phyloP scores from a whole-genome alignment of 441 rosid genomes.

The Pelargonium australe region DNA sequence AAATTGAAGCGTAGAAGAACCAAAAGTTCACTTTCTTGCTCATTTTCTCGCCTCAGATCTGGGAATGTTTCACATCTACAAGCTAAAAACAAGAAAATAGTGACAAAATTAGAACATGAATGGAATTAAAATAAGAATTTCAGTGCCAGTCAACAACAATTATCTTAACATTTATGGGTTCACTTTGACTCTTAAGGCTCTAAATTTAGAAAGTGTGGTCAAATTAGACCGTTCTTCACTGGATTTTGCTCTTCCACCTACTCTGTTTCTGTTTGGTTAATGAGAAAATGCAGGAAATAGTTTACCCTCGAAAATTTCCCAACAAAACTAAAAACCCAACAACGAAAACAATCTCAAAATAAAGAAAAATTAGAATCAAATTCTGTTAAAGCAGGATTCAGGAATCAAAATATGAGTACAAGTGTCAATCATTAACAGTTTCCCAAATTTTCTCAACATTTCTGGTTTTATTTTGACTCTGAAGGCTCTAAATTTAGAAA shows the following conservation, averaged over 20 bases:
- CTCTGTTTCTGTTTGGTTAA: too few relatives aligned
- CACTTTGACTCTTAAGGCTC: too few relatives aligned
- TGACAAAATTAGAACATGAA: background rate
- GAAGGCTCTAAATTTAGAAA: background rate
- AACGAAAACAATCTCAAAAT: too few relatives aligned
- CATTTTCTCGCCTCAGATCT: constrained; percentile 15
- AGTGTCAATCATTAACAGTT: background rate
- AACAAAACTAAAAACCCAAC: too few relatives aligned
- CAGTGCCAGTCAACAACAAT: too few relatives aligned
- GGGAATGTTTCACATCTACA: constrained; percentile 2
- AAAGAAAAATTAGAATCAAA: background rate
- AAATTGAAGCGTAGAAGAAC: constrained; percentile 28
- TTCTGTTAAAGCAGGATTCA: background rate
- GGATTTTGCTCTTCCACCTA: too few relatives aligned
- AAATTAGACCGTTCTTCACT: too few relatives aligned
- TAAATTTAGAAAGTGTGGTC: too few relatives aligned
- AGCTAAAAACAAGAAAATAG: background rate
- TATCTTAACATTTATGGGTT: too few relatives aligned
- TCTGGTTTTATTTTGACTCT: background rate
- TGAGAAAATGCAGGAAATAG: too few relatives aligned
- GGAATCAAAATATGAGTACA: background rate
- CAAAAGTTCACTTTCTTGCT: constrained; percentile 28
- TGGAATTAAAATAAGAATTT: too few relatives aligned
- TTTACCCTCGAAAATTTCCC: too few relatives aligned
- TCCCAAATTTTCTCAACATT: background rate